Evolutionary conservation across 495 filamentous ascomycete species (phyloP).

Genomic region (Xylaria scruposa): DNA sequence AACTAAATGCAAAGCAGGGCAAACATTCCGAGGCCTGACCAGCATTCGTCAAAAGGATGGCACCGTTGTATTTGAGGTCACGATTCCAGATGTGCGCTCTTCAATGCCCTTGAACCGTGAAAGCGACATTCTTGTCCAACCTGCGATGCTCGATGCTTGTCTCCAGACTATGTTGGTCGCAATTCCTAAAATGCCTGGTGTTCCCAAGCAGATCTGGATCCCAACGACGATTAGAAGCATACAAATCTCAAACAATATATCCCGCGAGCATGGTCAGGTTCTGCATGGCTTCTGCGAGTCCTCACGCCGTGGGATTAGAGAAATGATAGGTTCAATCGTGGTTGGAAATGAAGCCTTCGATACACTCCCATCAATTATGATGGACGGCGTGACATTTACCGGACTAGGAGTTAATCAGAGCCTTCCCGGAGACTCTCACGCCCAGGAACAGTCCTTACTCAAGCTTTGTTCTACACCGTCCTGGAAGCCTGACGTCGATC

Average conservation of each 20-base stretch:
- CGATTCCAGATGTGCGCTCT: background rate
- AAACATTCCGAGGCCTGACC: constrained; percentile 1
- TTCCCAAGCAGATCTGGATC: constrained; percentile 11
- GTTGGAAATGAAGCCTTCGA: constrained; percentile 8
- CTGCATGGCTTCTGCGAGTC: constrained; percentile 4
- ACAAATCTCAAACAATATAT: background rate
- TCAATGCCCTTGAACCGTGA: background rate
- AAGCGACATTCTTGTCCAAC: background rate
- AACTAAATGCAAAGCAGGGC: constrained; percentile 4
- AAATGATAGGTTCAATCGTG: constrained; percentile 10
- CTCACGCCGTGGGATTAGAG: constrained; percentile 1
- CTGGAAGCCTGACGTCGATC: constrained; percentile 1
- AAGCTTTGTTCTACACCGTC: constrained; percentile 4
- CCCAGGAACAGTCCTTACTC: background rate
- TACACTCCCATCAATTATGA: background rate
- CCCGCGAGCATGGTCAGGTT: background rate
- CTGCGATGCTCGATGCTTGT: constrained; percentile 7
- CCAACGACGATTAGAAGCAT: constrained; percentile 4
- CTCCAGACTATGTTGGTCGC: constrained; percentile 7
- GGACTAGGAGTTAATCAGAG: constrained; percentile 6
- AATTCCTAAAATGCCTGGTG: background rate
- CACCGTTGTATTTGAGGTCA: background rate
- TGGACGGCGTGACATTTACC: constrained; percentile 3
- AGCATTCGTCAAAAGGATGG: background rate
- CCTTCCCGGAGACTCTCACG: background rate